phyloP scores from a whole-genome alignment of 768 basidiomycete species.

The Exidia glandulosa region DNA sequence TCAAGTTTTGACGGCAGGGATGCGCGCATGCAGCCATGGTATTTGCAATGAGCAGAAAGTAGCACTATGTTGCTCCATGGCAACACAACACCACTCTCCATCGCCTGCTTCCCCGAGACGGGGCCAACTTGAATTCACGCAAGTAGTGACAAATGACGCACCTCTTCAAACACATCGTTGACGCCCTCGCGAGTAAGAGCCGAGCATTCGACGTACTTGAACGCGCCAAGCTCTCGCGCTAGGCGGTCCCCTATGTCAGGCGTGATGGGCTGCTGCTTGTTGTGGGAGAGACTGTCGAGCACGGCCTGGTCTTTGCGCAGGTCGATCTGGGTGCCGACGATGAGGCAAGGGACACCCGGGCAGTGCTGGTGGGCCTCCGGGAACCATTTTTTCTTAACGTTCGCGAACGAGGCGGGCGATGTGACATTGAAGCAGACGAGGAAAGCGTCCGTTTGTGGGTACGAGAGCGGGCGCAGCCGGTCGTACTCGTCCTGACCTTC shows the following conservation, averaged over 20 bases:
- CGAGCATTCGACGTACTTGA: slow-evolving; percentile 99
- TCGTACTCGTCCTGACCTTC: slow-evolving; percentile 99
- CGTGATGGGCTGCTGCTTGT: slow-evolving; percentile 91
- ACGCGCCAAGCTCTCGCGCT: slow-evolving; percentile 93
- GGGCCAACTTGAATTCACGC: too few relatives aligned
- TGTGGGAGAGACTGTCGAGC: slow-evolving; percentile 87
- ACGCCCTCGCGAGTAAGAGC: slow-evolving; percentile 98
- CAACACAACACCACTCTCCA: background rate
- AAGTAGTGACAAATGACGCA: slow-evolving; percentile 27
- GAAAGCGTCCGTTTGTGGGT: slow-evolving; percentile 99
- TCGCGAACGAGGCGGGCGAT: slow-evolving; percentile 96
- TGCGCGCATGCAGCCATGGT: background rate
- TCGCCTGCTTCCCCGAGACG: slow-evolving; percentile 3
- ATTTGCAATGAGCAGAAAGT: too few relatives aligned
- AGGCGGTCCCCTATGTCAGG: slow-evolving; percentile 86
- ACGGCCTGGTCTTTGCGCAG: slow-evolving; percentile 87
- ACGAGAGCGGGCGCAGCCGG: slow-evolving; percentile 95
- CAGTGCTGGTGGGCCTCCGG: slow-evolving; percentile 99
- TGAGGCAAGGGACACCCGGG: slow-evolving; percentile 97
- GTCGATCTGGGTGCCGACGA: slow-evolving; percentile 98
- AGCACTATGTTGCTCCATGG: background rate
- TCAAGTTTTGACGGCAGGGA: too few relatives aligned
- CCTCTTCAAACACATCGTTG: slow-evolving; percentile 99
- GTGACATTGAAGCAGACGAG: slow-evolving; percentile 99
- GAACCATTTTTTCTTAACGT: slow-evolving; percentile 99